Conservation (phyloP, 441 rosid species). For the Sinapis alba region DNA sequence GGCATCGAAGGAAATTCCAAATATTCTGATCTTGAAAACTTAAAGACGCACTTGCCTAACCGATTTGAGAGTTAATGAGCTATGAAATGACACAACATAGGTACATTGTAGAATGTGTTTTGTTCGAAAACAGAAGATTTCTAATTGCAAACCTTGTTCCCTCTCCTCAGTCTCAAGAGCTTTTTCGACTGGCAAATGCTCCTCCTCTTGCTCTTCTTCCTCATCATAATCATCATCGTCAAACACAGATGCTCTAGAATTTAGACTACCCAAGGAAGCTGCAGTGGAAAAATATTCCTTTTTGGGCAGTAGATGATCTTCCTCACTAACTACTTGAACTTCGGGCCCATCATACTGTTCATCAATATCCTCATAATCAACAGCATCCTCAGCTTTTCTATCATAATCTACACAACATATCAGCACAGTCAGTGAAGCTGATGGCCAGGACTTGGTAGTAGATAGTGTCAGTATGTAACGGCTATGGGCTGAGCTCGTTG, state of each 20-base stretch:
- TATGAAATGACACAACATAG: slow-evolving; percentile 28
- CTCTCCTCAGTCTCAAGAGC: slow-evolving; percentile 43
- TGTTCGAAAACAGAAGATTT: slow-evolving; percentile 7
- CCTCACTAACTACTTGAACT: slow-evolving; percentile 78
- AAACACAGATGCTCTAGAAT: slow-evolving; percentile 57
- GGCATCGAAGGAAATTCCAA: slow-evolving; percentile 11
- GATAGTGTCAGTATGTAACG: slow-evolving; percentile 11
- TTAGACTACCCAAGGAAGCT: slow-evolving; percentile 52
- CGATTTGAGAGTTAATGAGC: not conserved
- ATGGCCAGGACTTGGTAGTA: slow-evolving; percentile 25
- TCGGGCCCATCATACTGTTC: slow-evolving; percentile 98
- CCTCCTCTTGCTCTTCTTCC: slow-evolving; percentile 74
- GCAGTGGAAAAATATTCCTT: slow-evolving; percentile 68
- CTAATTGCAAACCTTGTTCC: slow-evolving; percentile 49
- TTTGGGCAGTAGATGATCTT: slow-evolving; percentile 80
- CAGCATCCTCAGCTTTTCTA: slow-evolving; percentile 93
- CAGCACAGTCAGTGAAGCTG: slow-evolving; percentile 27
- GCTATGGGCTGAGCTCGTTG: slow-evolving; percentile 20
- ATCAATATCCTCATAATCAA: slow-evolving; percentile 95
- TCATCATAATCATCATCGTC: slow-evolving; percentile 98
- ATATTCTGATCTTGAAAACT: not conserved
- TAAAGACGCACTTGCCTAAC: not conserved
- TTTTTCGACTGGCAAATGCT: slow-evolving; percentile 47
- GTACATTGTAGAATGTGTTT: not conserved
- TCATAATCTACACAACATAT: slow-evolving; percentile 70